Evolutionary conservation across 768 basidiomycete species (phyloP).

Genomic region (Mycena kentingensis): DNA sequence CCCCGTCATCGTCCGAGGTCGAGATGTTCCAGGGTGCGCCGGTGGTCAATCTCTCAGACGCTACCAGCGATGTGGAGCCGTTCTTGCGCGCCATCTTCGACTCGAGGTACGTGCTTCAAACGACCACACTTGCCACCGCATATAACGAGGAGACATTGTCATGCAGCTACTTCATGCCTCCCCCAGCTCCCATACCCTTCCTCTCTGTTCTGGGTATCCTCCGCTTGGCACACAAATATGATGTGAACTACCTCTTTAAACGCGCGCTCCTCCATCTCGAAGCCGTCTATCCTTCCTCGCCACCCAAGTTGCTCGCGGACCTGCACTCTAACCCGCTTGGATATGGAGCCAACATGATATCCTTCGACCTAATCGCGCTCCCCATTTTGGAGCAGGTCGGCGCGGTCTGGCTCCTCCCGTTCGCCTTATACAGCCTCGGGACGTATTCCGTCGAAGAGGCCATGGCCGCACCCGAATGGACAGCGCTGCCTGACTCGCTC

Average conservation of each 20-base stretch:
- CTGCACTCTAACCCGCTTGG: neutral
- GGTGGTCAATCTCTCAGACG: neutral
- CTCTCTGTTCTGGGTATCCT: neutral
- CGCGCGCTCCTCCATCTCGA: neutral
- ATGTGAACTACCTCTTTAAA: neutral
- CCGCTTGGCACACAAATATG: neutral
- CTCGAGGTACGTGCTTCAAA: neutral
- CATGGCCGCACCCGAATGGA: neutral
- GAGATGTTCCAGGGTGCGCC: neutral
- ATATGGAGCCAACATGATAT: neutral
- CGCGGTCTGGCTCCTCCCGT: neutral
- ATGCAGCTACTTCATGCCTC: neutral
- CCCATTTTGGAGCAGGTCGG: neutral
- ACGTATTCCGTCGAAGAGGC: neutral
- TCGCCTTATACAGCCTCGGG: neutral
- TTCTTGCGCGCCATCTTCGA: neutral
- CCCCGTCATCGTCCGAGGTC: neutral
- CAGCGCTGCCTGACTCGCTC: neutral
- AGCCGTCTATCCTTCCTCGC: neutral
- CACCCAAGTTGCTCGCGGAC: neutral
- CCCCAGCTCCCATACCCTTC: neutral
- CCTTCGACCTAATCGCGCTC: neutral
- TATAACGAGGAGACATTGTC: too few species aligned
- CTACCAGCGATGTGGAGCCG: neutral
- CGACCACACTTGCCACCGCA: neutral